phyloP scores from a whole-genome alignment of 306 rosid species.

The Trifolium pratense region DNA sequence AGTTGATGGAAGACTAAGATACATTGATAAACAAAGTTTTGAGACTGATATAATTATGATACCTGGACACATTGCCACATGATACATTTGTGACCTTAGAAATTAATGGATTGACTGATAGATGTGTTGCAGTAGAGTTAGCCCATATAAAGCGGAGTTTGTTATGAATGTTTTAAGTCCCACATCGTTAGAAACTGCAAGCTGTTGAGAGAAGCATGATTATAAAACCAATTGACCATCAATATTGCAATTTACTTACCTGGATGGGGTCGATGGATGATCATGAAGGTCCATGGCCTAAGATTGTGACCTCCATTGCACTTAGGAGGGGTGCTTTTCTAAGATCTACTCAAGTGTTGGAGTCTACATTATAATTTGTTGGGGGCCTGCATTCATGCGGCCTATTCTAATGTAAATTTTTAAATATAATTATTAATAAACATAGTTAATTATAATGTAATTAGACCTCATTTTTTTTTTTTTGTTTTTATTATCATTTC shows the following conservation, averaged over 20 bases:
- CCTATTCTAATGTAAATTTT: not conserved
- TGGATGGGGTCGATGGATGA: not conserved
- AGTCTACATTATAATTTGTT: slow-evolving; percentile 62
- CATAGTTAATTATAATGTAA: too few relatives aligned
- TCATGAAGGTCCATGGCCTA: slow-evolving; percentile 20
- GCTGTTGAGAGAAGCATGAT: not conserved
- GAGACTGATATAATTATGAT: too few relatives aligned
- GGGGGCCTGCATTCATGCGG: slow-evolving; percentile 61
- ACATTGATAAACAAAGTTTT: too few relatives aligned
- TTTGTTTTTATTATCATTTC: too few relatives aligned
- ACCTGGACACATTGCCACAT: too few relatives aligned
- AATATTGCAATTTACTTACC: not conserved
- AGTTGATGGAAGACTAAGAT: too few relatives aligned
- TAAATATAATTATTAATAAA: too few relatives aligned
- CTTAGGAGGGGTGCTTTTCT: slow-evolving; percentile 52
- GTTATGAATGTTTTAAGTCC: not conserved
- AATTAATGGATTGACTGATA: too few relatives aligned
- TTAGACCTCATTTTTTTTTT: too few relatives aligned
- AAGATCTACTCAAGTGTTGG: slow-evolving; percentile 61
- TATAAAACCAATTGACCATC: not conserved
- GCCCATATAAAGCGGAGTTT: not conserved
- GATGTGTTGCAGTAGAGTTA: not conserved
- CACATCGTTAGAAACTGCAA: not conserved
- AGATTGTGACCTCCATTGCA: slow-evolving; percentile 26
- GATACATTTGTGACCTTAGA: too few relatives aligned